Base-by-base conservation (phyloP, 352 stramenopile genomes). In the Lagenidium sp. region DNA sequence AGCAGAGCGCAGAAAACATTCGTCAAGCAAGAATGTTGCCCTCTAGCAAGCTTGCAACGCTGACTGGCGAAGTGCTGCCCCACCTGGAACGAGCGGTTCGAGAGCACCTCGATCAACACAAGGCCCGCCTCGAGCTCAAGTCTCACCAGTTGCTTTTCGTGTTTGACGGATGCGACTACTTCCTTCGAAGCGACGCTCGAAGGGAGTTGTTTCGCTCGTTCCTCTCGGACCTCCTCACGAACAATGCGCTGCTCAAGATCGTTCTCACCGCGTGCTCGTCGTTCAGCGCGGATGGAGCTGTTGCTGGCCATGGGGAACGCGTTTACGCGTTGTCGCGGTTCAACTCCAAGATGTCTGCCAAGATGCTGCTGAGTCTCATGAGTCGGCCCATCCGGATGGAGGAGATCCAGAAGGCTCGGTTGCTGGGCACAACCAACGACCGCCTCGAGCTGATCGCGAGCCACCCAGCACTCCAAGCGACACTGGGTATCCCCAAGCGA, bases 361-460 rank as follows among this genome's bases (percentile, higher is more conserved):
- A 80, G 55, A 76, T 88, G 72, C 51, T 88, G 6, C 57, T 88
- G 38, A 80, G 72, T 53, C 63, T 88, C 18, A 65, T 85, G 52
- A 88, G 73, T 41, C 76, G 76, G 11, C 68, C 72, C 1, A 82
- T 88, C 41, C 72, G 72, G 18, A 21, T 83, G 4, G 73, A 88
- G 30, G 76, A 88, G 31, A 53, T 88, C 12, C 78, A 79, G 43
- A 60, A 51, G 19, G 54, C 72, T 20, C 46, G 47, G 18, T 21
- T 57, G 22, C 39, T 38, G 3, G 58, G 52, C 8, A 67, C 72
- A 2, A 65, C 55, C 2, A 41, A 22, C 22, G 69, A 88, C 47
- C 85, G 85, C 43, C 38, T 88, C n/a, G 76, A 88, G 39, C 37
- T 82, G 4, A 81, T 88, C 37, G 60, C 72, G n/a, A 71, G 62